phyloP scores from a whole-genome alignment of 306 rosid genomes.

The Lathyrus tuberosus region DNA sequence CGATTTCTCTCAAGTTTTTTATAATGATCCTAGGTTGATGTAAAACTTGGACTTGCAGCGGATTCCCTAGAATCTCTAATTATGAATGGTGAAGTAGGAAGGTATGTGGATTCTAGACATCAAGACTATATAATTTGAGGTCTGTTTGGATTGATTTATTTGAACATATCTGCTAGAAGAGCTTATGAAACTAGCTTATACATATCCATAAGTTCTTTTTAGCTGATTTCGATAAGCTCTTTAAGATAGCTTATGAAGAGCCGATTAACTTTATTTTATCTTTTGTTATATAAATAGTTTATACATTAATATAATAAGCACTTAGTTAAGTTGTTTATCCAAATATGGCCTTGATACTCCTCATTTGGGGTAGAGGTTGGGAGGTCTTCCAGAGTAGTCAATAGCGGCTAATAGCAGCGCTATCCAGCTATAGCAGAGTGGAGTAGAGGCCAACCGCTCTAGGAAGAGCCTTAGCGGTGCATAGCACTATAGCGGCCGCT shows the following conservation, averaged over 20 bases:
- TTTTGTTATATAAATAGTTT: not conserved
- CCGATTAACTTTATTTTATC: not conserved
- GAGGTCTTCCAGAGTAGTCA: conserved; percentile 1
- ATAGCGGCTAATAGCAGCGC: no score
- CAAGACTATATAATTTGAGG: not conserved
- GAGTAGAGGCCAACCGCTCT: no score
- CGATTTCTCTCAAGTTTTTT: conserved; percentile 13
- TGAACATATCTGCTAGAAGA: not conserved
- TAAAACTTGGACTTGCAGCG: conserved; percentile 77
- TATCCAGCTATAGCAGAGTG: no score
- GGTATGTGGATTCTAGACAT: conserved; percentile 54
- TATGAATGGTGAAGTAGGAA: conserved; percentile 74
- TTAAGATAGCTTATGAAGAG: not conserved
- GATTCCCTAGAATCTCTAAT: conserved; percentile 71
- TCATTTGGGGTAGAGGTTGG: not conserved
- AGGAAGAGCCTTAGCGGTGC: no score
- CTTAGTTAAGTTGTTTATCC: not conserved
- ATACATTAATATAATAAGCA: not conserved
- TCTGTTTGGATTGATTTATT: not conserved
- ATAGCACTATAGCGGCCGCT: no score
- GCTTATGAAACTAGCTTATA: not conserved
- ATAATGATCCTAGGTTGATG: conserved; percentile 58
- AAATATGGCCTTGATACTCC: not conserved
- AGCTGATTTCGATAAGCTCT: not conserved
- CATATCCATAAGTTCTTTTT: not conserved